Evolutionary conservation across 2,329 filamentous ascomycete genomes (phyloP).

Genomic region (Fusarium nelsonii): DNA sequence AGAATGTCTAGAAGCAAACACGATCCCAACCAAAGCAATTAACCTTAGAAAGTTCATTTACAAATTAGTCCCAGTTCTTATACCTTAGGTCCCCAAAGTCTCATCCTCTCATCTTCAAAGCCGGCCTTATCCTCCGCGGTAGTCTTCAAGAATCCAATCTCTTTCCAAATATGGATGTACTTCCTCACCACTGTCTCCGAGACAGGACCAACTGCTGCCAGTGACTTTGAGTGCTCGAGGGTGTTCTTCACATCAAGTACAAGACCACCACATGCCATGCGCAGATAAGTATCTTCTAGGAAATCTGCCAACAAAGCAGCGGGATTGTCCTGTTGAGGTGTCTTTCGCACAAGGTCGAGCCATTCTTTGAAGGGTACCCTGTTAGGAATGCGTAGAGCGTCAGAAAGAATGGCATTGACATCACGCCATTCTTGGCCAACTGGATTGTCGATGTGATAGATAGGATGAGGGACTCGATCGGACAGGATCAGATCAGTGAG

Average conservation of each 20-base stretch:
- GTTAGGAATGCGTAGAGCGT: conserved; percentile 19
- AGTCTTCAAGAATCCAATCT: conserved; percentile 41
- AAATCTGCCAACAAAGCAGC: conserved; percentile 22
- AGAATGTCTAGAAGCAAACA: neutral
- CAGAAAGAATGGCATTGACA: conserved; percentile 29
- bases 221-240: conserved; percentile 29
- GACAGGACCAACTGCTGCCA: conserved; percentile 23
- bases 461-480: conserved; percentile 2
- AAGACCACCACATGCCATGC: conserved; percentile 32
- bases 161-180: conserved; percentile 44
- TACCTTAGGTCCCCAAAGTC: conserved; percentile 24
- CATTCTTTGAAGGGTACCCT: conserved; percentile 22
- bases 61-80: neutral
- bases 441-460: conserved; percentile 35
- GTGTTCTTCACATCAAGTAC: conserved; percentile 28
- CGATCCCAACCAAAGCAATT: too few relatives aligned
- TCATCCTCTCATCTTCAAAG: conserved; percentile 25
- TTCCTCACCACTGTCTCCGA: conserved; percentile 31
- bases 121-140: conserved; percentile 32
- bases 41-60: fast-evolving
- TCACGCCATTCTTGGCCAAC: conserved; percentile 36
- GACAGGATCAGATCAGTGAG: conserved; percentile 21
- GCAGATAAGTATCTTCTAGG: conserved; percentile 18
- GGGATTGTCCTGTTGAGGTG: conserved; percentile 32
- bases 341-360: conserved; percentile 24